Base-by-base conservation (phyloP, 306 rosid species). In the Pachyrhizus erosus region DNA sequence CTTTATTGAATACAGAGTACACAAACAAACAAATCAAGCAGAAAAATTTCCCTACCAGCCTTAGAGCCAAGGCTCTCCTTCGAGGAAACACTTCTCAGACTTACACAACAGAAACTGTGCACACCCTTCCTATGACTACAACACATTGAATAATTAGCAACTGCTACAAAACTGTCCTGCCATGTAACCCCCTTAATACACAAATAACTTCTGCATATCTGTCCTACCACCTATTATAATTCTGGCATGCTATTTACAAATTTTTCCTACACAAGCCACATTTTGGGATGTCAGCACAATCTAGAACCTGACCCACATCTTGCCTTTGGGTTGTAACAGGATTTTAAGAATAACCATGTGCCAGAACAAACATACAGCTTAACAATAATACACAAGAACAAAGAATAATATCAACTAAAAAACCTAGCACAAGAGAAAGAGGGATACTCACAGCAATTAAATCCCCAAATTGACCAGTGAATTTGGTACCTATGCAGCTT, bases 401-500 rank as follows among this genome's bases (percentile, higher is more conserved):
- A 46, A 15, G 7, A 64, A 39, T 2, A 64, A 18, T 12, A 39
- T 17, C 43, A 43, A 61, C 7, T 67, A 55, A 60, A 8, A 40
- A 37, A 58, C 45, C 34, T 55, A 58, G 67, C 81, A 12, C 21
- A 20, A 46, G 79, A 34, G 65, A 69, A 7, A 29, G 62, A 76
- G 70, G 82, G 64, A 86, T 70, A 84, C 99, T 93, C 83, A 96
- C 99, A 88, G 99, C 98, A 86, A 96, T 92, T 65, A 96, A 83
- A 87, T 96, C 97, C 52, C 99, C 99, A 45, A 93, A 96, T 84
- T 96, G 99, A 78, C 97, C 76, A 0, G 99, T 96, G 80, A 96
- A 96, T 76, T 96, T 96, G 80, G 99, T 96, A 45, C 99, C 97
- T 6, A 94, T 92, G 88, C 99, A 93, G 87, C 99, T 93, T 85